Evolutionary conservation across 2,329 filamentous ascomycete genomes (phyloP), one percentile per base, ranked within the genome.

Genomic region (Beauveria sp.): DNA sequence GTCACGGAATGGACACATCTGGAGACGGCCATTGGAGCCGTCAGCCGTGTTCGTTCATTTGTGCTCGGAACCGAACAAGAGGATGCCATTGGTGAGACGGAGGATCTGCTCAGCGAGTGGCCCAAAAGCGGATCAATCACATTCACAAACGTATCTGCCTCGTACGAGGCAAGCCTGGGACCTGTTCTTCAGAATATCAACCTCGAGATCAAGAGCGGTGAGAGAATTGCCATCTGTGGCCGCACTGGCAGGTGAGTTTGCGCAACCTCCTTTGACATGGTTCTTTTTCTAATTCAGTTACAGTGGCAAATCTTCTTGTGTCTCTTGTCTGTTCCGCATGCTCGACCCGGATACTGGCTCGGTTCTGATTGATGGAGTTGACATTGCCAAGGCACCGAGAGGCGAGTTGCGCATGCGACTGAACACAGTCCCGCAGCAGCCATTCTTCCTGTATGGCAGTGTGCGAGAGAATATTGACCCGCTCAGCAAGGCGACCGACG

Each of bases 391-490:
- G 2, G 40, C 71, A 2, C 63, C 66, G 0, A 65, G 69, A 3
- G 63, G 68, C 6, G 61, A 63, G 14, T 51, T 73, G 1, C 67
- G 72, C 1, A 52, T 61, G 0, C 61, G 67, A 2, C 68, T 84
- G 8, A 76, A 77, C 43, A 74, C 75, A 1, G 68, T 83, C 1
- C 76, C 82, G 0, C 82, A 84, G 69, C 80, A 84, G 52, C 73
- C 79, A 0, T 77, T 82, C 62, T 75, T 81, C 26, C 69, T 84
- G 3, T 74, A 75, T 1, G 80, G 78, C 2, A 79, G 70, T 0
- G 69, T 85, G 3, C 76, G 79, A 0, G 68, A 72, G 2, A 85
- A 84, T 52, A 69, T 80, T 2, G 80, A 82, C 62, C 80, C 80
- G 0, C 66, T 69, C 4, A 62, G 66, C 0, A 63, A 65, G 5